Evolutionary conservation across 192 early-diverging fungal species (phyloP), one percentile per base, ranked within the genome.

Genomic region (Pilobolus umbonatus): DNA sequence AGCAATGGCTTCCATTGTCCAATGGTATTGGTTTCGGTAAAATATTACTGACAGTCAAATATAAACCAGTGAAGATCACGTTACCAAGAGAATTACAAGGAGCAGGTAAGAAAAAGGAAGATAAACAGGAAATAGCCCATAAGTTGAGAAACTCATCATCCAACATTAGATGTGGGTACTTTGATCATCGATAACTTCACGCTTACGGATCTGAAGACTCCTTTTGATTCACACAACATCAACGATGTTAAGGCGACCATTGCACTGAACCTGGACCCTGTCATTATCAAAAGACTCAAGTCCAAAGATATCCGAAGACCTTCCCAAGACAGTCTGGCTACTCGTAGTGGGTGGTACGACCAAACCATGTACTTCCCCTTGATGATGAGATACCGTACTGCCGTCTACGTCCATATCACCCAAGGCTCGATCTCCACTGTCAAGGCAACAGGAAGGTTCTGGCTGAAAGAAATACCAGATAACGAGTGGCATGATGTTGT

Each of bases 1-100:
- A 60, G 15, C 32, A 60, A 11, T 68, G 65, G 65, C 5, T 68
- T 2, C 44, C 59, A n/a, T 44, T 68, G 6, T 21, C 35, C 4
- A 44, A 61, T 26, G 65, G 65, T 26, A 68, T 68, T 43, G 65
- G 59, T 2, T 61, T 61, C 28, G 65, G 65, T 8, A 68, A 68
- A 42, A 4, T 68, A 15, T 35, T 55, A 14, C 21, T 68, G 1
- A 45, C 42, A 15, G 21, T 68, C 15, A 49, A 46, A 6, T 68
- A 57, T n/a, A 68, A 68, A 29, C 65, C 65, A 25, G 52, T 68
- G 19, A 61, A 68, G 24, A 24, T 68, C 14, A 35, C 52, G 2
- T 29, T 68, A 12, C 59, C 65, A 11, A 30, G 30, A 17, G 24
- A 45, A 14, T 32, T 68, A 22, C 19, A 19, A 38, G 65, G 65